A percentile compares a stretch with the other conserved stretches of the same genome.
These are phyloP conservation scores for Inga leiocalycina DNA, from an alignment of 306 rosid genomes.

Conservation along the genomic window DNA sequence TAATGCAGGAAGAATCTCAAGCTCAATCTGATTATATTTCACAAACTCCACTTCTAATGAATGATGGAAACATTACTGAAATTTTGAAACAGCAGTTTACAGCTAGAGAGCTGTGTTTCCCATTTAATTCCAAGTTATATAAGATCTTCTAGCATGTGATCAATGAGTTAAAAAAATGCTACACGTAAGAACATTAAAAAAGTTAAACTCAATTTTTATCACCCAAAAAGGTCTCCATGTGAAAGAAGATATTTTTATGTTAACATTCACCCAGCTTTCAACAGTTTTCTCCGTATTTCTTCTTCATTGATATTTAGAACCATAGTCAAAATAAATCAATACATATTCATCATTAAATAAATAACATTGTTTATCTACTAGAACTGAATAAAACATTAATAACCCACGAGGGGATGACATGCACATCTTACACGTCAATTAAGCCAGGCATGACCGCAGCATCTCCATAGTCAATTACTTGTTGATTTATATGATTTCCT, in stretches of 20 bases:
- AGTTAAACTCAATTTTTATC: background rate
- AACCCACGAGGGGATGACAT: background rate
- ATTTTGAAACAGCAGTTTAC: background rate
- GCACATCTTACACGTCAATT: constrained; percentile 78
- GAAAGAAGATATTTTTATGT: background rate
- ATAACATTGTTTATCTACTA: constrained; percentile 1
- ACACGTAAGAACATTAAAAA: background rate
- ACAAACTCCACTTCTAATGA: background rate
- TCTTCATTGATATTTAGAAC: background rate
- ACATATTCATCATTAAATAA: constrained; percentile 1
- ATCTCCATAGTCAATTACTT: constrained; percentile 73
- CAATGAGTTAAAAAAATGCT: background rate
- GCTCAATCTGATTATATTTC: too few relatives aligned
- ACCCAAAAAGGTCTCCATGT: background rate
- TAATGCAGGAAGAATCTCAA: too few relatives aligned
- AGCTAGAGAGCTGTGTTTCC: background rate
- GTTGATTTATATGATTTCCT: constrained; percentile 41
- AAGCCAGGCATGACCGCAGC: constrained; percentile 94
- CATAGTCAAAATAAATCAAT: background rate
- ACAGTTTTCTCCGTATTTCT: background rate
- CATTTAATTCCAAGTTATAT: background rate
- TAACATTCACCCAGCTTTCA: constrained; percentile 4
- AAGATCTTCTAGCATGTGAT: background rate
- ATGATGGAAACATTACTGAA: background rate
- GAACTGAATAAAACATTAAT: constrained; percentile 16